These are phyloP conservation scores for Escallonia rubra DNA, from an alignment of 129 eudicot genomes.

Conservation along the genomic window DNA sequence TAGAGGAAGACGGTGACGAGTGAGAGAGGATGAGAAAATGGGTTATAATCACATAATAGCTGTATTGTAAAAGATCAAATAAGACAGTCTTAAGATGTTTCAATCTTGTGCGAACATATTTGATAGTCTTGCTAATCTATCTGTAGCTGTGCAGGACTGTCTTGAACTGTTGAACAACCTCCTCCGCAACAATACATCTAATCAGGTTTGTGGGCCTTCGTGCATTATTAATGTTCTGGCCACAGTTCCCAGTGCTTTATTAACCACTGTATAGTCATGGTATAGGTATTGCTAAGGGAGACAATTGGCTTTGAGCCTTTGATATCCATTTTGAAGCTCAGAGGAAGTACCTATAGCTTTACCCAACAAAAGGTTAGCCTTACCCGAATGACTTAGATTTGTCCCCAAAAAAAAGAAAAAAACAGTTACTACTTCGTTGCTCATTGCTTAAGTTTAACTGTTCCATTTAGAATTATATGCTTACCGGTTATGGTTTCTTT, in stretches of 20 bases:
- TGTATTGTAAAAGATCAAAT: no score
- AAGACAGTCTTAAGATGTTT: no score
- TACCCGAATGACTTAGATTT: neutral
- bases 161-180: constrained; percentile 89
- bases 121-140: constrained; percentile 2
- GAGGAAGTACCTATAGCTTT: constrained; percentile 84
- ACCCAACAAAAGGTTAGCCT: constrained; percentile 88
- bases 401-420: no score
- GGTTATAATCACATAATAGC: no score
- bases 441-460: no score
- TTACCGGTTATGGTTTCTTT: constrained; percentile 13
- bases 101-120: no score
- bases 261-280: constrained; percentile 24
- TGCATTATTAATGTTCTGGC: neutral
- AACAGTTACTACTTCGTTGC: no score
- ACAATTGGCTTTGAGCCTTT: constrained; percentile 84
- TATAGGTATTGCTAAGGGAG: constrained; percentile 84
- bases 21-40: no score
- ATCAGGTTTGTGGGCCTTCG: constrained; percentile 55
- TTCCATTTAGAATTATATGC: neutral
- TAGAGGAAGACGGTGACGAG: no score
- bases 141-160: constrained; percentile 63
- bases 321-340: constrained; percentile 76
- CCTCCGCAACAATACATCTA: constrained; percentile 66
- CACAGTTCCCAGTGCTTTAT: constrained; percentile 7